Evolutionary conservation across 352 stramenopile species (phyloP), one percentile per base, ranked within the genome.

Genomic region (Aphanomyces astaci): DNA sequence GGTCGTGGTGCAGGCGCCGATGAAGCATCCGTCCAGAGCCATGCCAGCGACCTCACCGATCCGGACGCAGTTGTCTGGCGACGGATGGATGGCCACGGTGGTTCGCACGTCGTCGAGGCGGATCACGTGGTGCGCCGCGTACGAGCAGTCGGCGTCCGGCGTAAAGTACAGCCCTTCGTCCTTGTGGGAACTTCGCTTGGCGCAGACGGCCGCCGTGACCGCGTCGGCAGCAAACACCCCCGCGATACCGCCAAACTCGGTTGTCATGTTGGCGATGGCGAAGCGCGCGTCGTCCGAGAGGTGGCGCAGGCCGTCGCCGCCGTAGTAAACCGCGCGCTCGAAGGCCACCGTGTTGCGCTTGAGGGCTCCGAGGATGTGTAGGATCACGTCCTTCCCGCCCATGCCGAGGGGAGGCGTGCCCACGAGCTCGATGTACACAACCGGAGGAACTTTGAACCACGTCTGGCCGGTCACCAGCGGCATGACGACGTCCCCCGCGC

Each of bases 271-370:
- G 40, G 81, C 79, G 45, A 92, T 83, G 19, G 84, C 84, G 70
- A 92, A 92, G 3, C 84, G 82, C 15, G 84, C 84, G 62, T 92
- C 84, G 54, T 88, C 81, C n/a, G 82, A 90, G 13, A 92, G 56
- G 64, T 81, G 74, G 63, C 77, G 71, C 19, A 92, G 76, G 0
- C 83, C 83, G 0, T 78, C 72, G 57, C 84, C 84, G 54, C 81
- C 82, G 63, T 88, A 92, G 67, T 89, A 89, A 39, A 92, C 84
- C 31, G 76, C 77, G n/a, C 84, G 81, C 69, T 89, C 84, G 27
- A 92, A 90, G 0, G 84, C 84, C 19, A 92, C 82, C 15, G 84
- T 92, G 75, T 92, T 92, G 56, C 84, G 79, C 73, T 92, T 92
- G 57, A 92, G 70, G 53, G 89, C 75, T 11, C 82, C 82, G 3